phyloP scores from a whole-genome alignment of 257 asterid genomes.

The Solanum clarkiae region DNA sequence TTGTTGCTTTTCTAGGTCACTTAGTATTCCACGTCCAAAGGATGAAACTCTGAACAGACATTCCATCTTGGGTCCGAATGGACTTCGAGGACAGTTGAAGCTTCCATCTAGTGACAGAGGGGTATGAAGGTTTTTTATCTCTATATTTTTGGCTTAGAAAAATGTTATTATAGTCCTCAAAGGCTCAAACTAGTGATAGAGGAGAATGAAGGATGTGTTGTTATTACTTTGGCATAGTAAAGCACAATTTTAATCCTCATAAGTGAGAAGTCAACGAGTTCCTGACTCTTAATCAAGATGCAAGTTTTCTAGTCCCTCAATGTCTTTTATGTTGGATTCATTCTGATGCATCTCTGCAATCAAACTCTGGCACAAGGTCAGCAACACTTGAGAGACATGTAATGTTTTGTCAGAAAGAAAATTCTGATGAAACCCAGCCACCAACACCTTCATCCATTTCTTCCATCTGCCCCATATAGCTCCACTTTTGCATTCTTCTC shows the following conservation, averaged over 20 bases:
- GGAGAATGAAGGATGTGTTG: background rate
- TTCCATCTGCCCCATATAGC: background rate
- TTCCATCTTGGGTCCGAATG: constrained; percentile 88
- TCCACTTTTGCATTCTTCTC: background rate
- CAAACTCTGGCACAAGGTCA: background rate
- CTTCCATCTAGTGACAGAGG: constrained; percentile 64
- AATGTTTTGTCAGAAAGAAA: background rate
- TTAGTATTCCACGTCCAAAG: constrained; percentile 55
- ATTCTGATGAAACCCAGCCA: background rate
- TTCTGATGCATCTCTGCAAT: background rate
- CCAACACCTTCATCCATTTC: background rate
- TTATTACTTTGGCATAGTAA: background rate
- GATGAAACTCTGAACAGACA: constrained; percentile 88
- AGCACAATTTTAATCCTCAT: background rate
- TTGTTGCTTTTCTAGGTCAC: constrained; percentile 30
- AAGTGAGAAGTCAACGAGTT: background rate
- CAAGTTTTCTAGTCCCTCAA: background rate
- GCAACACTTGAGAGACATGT: background rate
- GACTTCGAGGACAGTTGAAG: constrained; percentile 82
- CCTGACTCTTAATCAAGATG: background rate
- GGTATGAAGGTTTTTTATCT: constrained; percentile 8
- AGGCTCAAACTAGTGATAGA: background rate
- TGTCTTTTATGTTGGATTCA: background rate
- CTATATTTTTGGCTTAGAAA: background rate
- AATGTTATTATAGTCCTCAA: background rate